A percentile compares a stretch with the other conserved stretches of the same genome.
Conservation (phyloP, 805 yeast genomes). For the Wickerhamomyces queroliae region DNA sequence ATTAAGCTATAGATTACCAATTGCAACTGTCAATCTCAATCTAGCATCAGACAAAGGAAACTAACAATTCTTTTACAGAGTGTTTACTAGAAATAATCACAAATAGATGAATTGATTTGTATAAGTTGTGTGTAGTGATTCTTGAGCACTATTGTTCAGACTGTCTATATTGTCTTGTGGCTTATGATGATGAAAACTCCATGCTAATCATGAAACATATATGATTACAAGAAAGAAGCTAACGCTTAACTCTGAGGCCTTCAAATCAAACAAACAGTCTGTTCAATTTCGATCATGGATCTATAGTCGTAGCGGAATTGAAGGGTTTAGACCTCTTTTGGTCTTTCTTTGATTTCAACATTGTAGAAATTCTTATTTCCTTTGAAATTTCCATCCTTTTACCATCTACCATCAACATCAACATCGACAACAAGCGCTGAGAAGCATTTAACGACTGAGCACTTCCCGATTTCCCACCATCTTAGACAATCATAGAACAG, state of each 20-base stretch:
- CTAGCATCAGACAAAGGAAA: too few species aligned
- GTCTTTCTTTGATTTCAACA: too few species aligned
- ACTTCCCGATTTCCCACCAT: too few species aligned
- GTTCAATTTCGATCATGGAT: neutral
- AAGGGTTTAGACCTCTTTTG: too few species aligned
- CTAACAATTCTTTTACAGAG: neutral
- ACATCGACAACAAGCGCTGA: too few species aligned
- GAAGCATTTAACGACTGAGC: too few species aligned
- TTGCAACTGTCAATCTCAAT: neutral
- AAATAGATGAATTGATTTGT: neutral
- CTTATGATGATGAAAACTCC: conserved; percentile 20
- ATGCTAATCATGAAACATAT: conserved; percentile 21
- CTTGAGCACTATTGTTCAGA: too few species aligned
- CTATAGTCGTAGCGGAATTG: too few species aligned
- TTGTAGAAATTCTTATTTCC: too few species aligned
- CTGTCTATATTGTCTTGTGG: neutral
- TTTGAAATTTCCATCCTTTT: too few species aligned
- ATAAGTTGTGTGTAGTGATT: neutral
- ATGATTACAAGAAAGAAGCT: conserved; percentile 16
- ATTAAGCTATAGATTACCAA: neutral
- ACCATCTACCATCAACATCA: too few species aligned
- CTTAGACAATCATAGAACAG: too few species aligned
- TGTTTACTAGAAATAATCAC: neutral
- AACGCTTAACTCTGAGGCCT: conserved; percentile 15
- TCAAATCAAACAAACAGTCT: neutral